A percentile compares a stretch with the other conserved stretches of the same genome.
Conservation (phyloP, 257 asterid species). For the Capsicum baccatum region DNA sequence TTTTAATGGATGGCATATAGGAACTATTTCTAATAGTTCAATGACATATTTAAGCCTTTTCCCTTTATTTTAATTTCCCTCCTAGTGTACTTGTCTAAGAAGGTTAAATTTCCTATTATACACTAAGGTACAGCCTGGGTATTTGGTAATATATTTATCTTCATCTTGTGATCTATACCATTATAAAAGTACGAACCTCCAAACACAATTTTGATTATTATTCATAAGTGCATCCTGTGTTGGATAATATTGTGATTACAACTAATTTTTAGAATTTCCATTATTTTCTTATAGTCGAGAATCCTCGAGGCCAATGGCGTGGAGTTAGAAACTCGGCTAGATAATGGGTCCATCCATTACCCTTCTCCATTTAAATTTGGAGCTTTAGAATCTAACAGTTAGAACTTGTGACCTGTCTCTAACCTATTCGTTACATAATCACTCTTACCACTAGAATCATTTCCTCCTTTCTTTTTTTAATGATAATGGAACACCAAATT, state of each 20-base stretch:
- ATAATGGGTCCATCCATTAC: neutral
- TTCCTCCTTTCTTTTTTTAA: no score
- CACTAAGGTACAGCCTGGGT: neutral
- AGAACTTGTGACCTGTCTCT: neutral
- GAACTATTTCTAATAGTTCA: no score
- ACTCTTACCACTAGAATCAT: neutral
- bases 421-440: neutral
- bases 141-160: neutral
- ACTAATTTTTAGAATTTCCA: neutral
- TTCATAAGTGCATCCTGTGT: neutral
- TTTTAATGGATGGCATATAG: no score
- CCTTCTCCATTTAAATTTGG: neutral
- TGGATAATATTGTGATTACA: neutral
- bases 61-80: no score
- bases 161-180: neutral
- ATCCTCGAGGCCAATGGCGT: neutral
- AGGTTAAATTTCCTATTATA: neutral
- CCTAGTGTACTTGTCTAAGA: neutral
- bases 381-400: neutral
- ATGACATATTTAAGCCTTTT: no score
- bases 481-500: no score
- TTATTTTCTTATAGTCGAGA: neutral
- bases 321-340: neutral
- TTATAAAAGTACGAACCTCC: neutral
- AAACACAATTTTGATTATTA: neutral